These are phyloP conservation scores for Akanthomyces dipterigenus DNA, from an alignment of 2,329 filamentous ascomycete genomes.

Conservation along the genomic window DNA sequence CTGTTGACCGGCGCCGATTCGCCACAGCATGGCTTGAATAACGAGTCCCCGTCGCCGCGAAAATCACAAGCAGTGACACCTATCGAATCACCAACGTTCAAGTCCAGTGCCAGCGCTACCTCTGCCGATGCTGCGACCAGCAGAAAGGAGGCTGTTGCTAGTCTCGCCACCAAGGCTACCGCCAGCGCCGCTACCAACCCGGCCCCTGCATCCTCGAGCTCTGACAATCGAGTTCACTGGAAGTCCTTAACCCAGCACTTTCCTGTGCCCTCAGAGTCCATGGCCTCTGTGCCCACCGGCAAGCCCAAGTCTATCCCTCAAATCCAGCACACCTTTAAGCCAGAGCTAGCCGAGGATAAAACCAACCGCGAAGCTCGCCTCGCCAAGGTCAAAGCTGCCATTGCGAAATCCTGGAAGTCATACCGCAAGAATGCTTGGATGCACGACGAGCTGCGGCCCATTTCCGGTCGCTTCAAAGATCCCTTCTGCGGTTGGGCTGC, in stretches of 20 bases:
- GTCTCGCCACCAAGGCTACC: neutral
- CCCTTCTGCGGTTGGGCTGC: slow-evolving; percentile 91
- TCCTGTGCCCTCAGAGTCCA: slow-evolving; percentile 61
- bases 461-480: slow-evolving; percentile 61
- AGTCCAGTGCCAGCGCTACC: neutral
- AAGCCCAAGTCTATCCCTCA: slow-evolving; percentile 62
- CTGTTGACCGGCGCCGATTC: neutral
- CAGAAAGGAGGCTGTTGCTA: neutral
- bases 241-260: slow-evolving; percentile 66
- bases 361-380: slow-evolving; percentile 59
- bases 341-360: slow-evolving; percentile 55
- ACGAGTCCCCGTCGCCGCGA: neutral
- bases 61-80: neutral
- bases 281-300: slow-evolving; percentile 71
- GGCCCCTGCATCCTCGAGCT: neutral
- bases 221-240: slow-evolving; percentile 53
- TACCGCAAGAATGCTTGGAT: slow-evolving; percentile 77
- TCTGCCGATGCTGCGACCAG: neutral
- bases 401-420: slow-evolving; percentile 72
- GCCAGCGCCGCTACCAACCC: neutral
- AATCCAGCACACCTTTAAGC: slow-evolving; percentile 68
- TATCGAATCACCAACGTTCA: neutral
- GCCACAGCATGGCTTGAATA: neutral
- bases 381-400: slow-evolving; percentile 62
- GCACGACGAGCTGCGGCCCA: slow-evolving; percentile 78